Base-by-base conservation (phyloP, 176 grass and related monocot genomes). In the Aechmea fasciata region DNA sequence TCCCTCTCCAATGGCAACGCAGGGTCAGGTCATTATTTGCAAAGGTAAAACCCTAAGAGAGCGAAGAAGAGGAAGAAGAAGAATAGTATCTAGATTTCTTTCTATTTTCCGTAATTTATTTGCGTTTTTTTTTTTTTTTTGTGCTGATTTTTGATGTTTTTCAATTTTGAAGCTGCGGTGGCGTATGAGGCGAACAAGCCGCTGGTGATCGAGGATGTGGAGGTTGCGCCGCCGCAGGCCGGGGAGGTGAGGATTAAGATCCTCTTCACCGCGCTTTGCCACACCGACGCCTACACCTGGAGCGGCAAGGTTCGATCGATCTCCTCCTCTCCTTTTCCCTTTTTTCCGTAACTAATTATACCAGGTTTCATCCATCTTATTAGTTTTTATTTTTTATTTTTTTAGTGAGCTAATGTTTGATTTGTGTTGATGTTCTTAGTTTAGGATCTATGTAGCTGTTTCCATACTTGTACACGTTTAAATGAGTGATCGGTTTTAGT, bases 201-300 rank as follows among this genome's bases (percentile, higher is more conserved):
- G 10, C 69, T 90, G 66, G 84, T 87, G 74, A 84, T 99, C 57
- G 89, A 99, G 82, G 94, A 99, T 72, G 94, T 99, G 72, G 87
- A 99, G 82, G 89, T 99, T 77, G 86, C 84, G 68, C 94, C 94
- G 79, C 94, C 94, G 71, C 94, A 97, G 89, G 84, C 94, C 10
- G 94, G 94, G 9, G 94, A 97, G 77, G 89, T 97, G 63, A 87
- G 94, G 52, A 28, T 97, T 68, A 92, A 97, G 83, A 82, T 97
- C 77, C 74, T 97, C 82, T 93, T 69, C 86, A 87, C 84, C 50
- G 89, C 89, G 6, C 89, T 97, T 65, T 97, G 94, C 79, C 94
- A 97, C 86, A 97, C 94, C 47, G 94, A 97, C 71, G 84, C 88
- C 69, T 93, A 97, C 74, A 97, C 94, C 63, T 97, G 89, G 94